Base-by-base conservation (phyloP, 768 basidiomycete genomes). In the Trametes punicea region DNA sequence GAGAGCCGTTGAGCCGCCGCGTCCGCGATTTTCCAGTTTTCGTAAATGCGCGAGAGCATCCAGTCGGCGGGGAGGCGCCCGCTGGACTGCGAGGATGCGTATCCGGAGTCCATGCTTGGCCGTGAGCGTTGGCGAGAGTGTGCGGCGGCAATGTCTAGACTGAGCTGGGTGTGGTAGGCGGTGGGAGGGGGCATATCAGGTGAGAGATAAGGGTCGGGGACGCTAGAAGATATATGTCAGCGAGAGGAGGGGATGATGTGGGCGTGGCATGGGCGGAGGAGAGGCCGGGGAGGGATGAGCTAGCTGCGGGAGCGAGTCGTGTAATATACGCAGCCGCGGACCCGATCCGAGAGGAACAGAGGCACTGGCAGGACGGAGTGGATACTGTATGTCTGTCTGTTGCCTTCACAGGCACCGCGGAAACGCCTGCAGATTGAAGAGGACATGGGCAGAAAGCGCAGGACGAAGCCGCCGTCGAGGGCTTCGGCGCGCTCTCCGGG, bases 21-120 rank as follows among this genome's bases (percentile, higher is more conserved):
- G 53, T 64, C 63, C 33, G 63, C 63, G 31, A 51, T 51, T 49
- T 55, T 57, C 63, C 63, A 64, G 34, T 49, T 46, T 25, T 50
- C 52, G 48, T 60, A 62, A 33, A 59, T 46, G 42, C 49, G 49
- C 11, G 53, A 55, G 53, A 60, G 53, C 27, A 40, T 40, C 50
- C 46, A 56, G 51, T 56, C 54, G 33, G 53, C 31, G 58, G 58
- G 42, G 44, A 31, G 36, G 50, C 36, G 53, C 20, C 36, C 4
- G 51, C 50, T 46, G 15, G 42, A 31, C 33, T 36, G 31, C n/a
- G 58, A 58, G 40, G 52, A 54, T 10, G 57, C 57, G 47, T 59
- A 59, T 18, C 57, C 57, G 9, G 57, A 59, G 59, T 55, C 52
- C 51, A 48, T 49, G 47, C 47, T 53, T 23, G 46, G 53, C 30